These are phyloP conservation scores for Purpureocillium takamizusanense DNA, from an alignment of 2,329 filamentous ascomycete species.

Conservation along the genomic window DNA sequence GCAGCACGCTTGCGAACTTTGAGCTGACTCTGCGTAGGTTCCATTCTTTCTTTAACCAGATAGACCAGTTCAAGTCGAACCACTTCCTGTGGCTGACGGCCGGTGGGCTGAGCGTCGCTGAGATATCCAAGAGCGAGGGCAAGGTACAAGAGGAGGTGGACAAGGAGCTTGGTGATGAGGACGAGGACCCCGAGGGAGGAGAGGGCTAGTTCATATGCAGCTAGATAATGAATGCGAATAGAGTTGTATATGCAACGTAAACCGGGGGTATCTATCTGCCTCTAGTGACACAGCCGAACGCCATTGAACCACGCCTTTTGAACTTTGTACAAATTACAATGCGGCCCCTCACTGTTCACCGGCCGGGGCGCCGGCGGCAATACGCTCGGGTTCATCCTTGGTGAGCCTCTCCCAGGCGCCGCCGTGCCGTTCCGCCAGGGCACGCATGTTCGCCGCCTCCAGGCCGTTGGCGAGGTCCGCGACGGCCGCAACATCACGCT, in stretches of 20 bases:
- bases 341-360: too few species aligned
- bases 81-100: conserved; percentile 70
- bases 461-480: conserved; percentile 23
- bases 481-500: conserved; percentile 25
- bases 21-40: conserved; percentile 40
- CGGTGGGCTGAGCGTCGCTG: conserved; percentile 54
- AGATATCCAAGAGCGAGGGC: conserved; percentile 23
- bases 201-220: conserved; percentile 22
- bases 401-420: conserved; percentile 25
- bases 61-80: conserved; percentile 63
- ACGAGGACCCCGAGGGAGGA: conserved; percentile 38
- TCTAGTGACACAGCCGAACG: not conserved
- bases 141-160: conserved; percentile 33
- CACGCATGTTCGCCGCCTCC: conserved; percentile 23
- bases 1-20: not conserved
- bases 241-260: not conserved
- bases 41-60: conserved; percentile 69
- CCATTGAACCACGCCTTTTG: not conserved
- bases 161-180: conserved; percentile 42
- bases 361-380: conserved; percentile 1
- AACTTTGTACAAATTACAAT: too few species aligned
- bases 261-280: conserved; percentile 4
- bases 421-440: conserved; percentile 23
- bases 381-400: conserved; percentile 8
- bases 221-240: not conserved